These are phyloP conservation scores for Amanita jacksonii DNA, from an alignment of 768 basidiomycete genomes.

Conservation along the genomic window DNA sequence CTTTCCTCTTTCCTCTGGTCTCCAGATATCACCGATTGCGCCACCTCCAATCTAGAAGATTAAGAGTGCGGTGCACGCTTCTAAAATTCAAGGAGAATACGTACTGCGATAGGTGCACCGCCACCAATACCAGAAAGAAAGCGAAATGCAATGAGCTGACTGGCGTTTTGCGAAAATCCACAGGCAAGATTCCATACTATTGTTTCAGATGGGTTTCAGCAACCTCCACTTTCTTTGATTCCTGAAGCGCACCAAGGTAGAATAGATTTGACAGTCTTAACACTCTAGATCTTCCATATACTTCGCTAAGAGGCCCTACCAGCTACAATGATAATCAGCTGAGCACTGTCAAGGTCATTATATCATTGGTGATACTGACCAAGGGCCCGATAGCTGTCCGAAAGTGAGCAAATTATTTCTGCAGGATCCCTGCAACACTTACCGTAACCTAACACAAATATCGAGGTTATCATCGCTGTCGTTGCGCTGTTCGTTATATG, in stretches of 20 bases:
- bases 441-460: constrained; percentile 49
- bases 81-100: constrained; percentile 26
- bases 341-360: neutral
- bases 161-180: constrained; percentile 50
- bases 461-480: constrained; percentile 50
- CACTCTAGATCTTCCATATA: constrained; percentile 57
- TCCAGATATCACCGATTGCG: constrained; percentile 52
- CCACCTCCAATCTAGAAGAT: constrained; percentile 58
- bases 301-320: constrained; percentile 58
- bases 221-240: neutral
- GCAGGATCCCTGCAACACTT: constrained; percentile 10
- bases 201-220: too few species aligned
- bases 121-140: constrained; percentile 66
- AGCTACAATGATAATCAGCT: constrained; percentile 15
- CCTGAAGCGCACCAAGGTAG: constrained; percentile 39
- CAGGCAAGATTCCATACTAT: constrained; percentile 62
- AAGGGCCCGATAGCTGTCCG: constrained; percentile 41
- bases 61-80: neutral
- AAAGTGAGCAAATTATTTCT: neutral
- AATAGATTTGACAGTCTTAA: constrained; percentile 57
- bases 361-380: constrained; percentile 23
- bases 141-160: constrained; percentile 56
- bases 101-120: constrained; percentile 54
- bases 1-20: constrained; percentile 50
- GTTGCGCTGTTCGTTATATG: constrained; percentile 39